phyloP scores from a whole-genome alignment of 441 rosid genomes.

The Pelargonium citronellum region DNA sequence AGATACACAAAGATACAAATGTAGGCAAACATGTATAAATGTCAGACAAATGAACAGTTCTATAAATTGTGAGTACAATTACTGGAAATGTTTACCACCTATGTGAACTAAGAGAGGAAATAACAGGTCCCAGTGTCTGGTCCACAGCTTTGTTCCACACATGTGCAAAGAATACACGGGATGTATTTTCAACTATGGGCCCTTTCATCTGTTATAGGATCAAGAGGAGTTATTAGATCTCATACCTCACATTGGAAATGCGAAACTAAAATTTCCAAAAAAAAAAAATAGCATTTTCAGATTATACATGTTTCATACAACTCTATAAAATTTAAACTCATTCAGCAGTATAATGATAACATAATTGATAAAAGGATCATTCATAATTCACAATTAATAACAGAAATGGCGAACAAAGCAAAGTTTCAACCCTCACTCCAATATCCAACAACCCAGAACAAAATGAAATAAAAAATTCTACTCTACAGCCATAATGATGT shows the following conservation, averaged over 20 bases:
- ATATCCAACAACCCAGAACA: neutral
- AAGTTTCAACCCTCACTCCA: neutral
- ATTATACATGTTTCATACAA: neutral
- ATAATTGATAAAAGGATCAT: neutral
- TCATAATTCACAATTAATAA: neutral
- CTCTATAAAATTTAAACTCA: neutral
- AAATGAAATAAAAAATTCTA: neutral
- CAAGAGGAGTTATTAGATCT: conserved; percentile 19
- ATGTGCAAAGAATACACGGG: conserved; percentile 44
- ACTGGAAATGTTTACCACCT: conserved; percentile 38
- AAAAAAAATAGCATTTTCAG: neutral
- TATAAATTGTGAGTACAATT: conserved; percentile 6
- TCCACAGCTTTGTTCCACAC: conserved; percentile 88
- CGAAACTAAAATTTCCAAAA: neutral
- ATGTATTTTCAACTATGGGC: conserved; percentile 50
- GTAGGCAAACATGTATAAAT: conserved; percentile 9
- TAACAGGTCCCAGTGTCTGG: conserved; percentile 55
- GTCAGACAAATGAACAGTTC: conserved; percentile 13
- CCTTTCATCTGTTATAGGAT: conserved; percentile 45
- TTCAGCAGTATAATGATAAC: neutral
- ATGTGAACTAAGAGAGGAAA: conserved; percentile 58
- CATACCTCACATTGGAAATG: neutral
- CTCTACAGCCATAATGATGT: neutral
- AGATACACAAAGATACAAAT: conserved; percentile 7
- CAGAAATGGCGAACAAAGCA: neutral